phyloP scores from a whole-genome alignment of 2,329 filamentous ascomycete genomes.

The Colletotrichum sp. region DNA sequence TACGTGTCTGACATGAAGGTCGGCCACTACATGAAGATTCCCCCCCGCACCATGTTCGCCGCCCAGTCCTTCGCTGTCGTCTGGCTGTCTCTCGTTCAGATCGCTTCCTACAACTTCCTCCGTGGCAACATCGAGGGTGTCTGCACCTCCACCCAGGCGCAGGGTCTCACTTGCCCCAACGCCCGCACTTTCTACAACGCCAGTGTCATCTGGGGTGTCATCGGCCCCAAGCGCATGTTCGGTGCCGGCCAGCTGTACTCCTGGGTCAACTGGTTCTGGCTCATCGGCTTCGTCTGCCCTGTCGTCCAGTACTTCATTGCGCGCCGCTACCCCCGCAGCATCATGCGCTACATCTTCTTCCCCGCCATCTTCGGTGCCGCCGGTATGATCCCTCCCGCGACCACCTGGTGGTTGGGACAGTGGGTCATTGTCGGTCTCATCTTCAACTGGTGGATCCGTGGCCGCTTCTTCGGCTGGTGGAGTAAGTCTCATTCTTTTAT shows the following conservation, averaged over 20 bases:
- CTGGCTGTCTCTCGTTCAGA: conserved; percentile 43
- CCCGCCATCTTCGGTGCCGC: conserved; percentile 59
- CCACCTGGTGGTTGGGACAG: conserved; percentile 58
- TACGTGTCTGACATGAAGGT: conserved; percentile 57
- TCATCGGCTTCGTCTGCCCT: conserved; percentile 55
- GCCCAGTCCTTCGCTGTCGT: conserved; percentile 47
- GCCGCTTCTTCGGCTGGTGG: conserved; percentile 61
- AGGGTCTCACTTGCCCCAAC: conserved; percentile 61
- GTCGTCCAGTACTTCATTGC: conserved; percentile 54
- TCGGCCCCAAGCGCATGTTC: conserved; percentile 46
- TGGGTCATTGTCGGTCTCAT: conserved; percentile 61
- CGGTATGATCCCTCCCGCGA: conserved; percentile 58
- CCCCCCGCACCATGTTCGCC: conserved; percentile 53
- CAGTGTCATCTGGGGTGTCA: conserved; percentile 66
- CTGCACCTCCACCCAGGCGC: conserved; percentile 51
- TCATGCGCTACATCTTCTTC: conserved; percentile 54
- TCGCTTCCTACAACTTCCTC: conserved; percentile 42
- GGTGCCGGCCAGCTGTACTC: conserved; percentile 50
- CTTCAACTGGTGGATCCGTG: conserved; percentile 59
- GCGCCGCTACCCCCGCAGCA: conserved; percentile 49
- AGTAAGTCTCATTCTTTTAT: conserved; percentile 25
- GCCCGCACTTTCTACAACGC: conserved; percentile 65
- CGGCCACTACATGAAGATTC: conserved; percentile 59
- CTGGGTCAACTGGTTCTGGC: conserved; percentile 56
- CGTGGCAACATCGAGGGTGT: conserved; percentile 56